Base-by-base conservation (phyloP, 2,329 filamentous ascomycete genomes). In the Calonectria hongkongensis region DNA sequence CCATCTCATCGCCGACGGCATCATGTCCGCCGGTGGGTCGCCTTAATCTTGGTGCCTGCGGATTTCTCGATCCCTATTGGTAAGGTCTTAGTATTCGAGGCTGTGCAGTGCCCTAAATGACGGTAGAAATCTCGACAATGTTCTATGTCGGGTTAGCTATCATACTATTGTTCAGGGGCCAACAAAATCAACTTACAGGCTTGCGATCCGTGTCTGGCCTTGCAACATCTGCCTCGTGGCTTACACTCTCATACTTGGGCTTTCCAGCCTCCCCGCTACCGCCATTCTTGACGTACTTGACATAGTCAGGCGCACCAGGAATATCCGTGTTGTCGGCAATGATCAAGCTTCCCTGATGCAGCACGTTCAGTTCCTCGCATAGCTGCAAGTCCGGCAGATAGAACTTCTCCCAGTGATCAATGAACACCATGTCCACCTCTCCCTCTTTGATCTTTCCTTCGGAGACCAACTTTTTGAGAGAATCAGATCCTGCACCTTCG, bases 401-500 rank as follows among this genome's bases (percentile, higher is more conserved):
- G 16, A 60, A 60, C 13, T 43, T 41, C 36, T 60, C 54, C 54
- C 54, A 60, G 54, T 60, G 54, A 33, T 60, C 54, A 25, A 60
- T 60, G 41, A 60, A 60, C 21, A 60, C 54, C 54, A 60, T 60
- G 13, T 60, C 54, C 13, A 60, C 54, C 3, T 25, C 54, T 1
- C 54, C 54, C 9, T 60, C 36, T 3, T 41, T 60, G 13, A 60
- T 41, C 33, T 41, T 60, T 7, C 54, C 54, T 15, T 60, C 54
- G 12, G 33, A 36, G 16, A 60, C 54, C 2, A 60, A 33, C 54
- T 60, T 60, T 39, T 39, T 43, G 4, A 41, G 36, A 41, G 54
- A 60, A 41, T 60, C 54, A 1, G 54, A 60, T 4, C 54, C 54
- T 25, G 54, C 54, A 6, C 54, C 54, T n/a, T 60, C 36, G 15